A percentile compares a stretch with the other conserved stretches of the same genome.
Conservation (phyloP, 2,329 filamentous ascomycete species). For the Sclerotinia minor region DNA sequence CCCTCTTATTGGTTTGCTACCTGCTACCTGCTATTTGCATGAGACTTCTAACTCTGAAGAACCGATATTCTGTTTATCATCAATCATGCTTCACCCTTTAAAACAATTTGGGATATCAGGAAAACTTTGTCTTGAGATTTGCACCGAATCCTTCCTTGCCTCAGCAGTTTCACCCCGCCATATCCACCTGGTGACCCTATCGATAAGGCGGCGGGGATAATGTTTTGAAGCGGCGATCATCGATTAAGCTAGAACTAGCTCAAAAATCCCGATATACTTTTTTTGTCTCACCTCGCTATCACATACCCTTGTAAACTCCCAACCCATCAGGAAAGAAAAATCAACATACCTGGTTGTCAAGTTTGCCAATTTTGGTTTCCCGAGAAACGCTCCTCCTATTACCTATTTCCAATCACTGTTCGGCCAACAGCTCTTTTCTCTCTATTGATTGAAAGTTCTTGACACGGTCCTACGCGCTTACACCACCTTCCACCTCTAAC, state of each 20-base stretch:
- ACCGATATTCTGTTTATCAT: not conserved
- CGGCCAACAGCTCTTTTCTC: not conserved
- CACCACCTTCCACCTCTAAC: slow-evolving; percentile 21
- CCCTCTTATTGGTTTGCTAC: too few relatives aligned
- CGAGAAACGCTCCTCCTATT: not conserved
- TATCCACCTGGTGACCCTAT: slow-evolving; percentile 14
- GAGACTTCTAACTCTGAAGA: too few relatives aligned
- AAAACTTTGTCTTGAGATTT: not conserved
- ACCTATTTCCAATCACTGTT: not conserved
- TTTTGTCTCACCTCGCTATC: slow-evolving; percentile 22
- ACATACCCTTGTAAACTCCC: slow-evolving; percentile 21
- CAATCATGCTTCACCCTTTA: not conserved
- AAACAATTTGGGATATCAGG: not conserved
- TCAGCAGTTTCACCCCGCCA: slow-evolving; percentile 11
- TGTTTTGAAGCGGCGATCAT: slow-evolving; percentile 10
- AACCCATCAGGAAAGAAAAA: slow-evolving; percentile 18
- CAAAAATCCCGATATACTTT: slow-evolving; percentile 7
- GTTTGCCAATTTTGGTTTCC: slow-evolving; percentile 1
- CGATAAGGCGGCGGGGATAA: slow-evolving; percentile 28
- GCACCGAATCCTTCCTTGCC: not conserved
- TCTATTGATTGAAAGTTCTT: not conserved
- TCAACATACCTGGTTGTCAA: slow-evolving; percentile 11
- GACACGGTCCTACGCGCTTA: not conserved
- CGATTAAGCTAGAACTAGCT: slow-evolving; percentile 2
- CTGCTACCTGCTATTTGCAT: too few relatives aligned